Base-by-base conservation (phyloP, 495 filamentous ascomycete species). In the Neurospora sp. region DNA sequence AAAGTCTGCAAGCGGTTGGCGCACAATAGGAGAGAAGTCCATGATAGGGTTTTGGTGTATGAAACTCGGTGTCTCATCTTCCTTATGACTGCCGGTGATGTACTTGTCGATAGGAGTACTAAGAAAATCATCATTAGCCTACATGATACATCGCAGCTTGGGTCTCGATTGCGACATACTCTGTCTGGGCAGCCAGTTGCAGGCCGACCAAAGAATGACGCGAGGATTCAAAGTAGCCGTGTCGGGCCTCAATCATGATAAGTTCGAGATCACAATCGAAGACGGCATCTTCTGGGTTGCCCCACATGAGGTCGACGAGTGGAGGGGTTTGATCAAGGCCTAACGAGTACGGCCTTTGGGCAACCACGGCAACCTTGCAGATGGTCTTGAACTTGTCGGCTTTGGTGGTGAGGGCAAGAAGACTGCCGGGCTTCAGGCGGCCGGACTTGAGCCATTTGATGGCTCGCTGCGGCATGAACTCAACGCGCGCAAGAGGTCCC, bases 401-500 rank as follows among this genome's bases (percentile, higher is more conserved):
- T 3, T 81, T 83, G 0, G 91, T 88, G 1, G 90, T 89, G 2
- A 97, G 76, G 4, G 89, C 93, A 35, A 97, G 89, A 3, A 96
- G 75, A 0, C 87, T 85, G 1, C 93, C 93, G 0, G 89, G 83
- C 4, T 89, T 85, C 9, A 97, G 84, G 0, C 94, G 88, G 71
- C 89, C 91, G 0, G 91, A 92, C 70, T 93, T 89, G 31, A 88
- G 82, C 94, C 94, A 97, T 0, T 87, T 83, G 41, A 97, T 90
- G 1, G 90, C 87, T 44, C 91, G 86, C 45, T 82, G 79, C 1
- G 91, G 87, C 0, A 92, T 93, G 78, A 97, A 96, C 16, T 87
- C 87, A 16, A 96, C 80, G 40, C 90, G 88, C 45, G 86, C 85
- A 20, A 91, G 89, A 12, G 93, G 83, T 0, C 92, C 93, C 20